These are phyloP conservation scores for Ampelocalamus luodianensis DNA, from an alignment of 176 grass and related monocot species.

Conservation along the genomic window DNA sequence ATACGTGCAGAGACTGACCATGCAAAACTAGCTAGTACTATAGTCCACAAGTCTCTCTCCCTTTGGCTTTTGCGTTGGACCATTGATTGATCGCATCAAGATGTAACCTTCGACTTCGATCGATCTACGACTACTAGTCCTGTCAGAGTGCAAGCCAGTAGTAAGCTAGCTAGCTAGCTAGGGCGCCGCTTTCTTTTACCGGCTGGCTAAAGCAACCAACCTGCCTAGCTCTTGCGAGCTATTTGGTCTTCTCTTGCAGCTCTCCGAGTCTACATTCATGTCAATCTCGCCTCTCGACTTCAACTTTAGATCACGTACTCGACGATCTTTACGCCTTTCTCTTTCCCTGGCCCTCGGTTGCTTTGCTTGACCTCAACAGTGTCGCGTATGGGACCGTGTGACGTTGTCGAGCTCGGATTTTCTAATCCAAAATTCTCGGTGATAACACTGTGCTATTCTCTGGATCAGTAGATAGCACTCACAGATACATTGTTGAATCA, in stretches of 20 bases:
- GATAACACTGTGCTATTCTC: too few relatives aligned
- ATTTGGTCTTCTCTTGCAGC: constrained; percentile 25
- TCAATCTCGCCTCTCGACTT: constrained; percentile 25
- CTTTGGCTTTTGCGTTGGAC: background rate
- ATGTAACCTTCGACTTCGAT: background rate
- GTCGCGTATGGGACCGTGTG: constrained; percentile 3
- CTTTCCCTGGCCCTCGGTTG: background rate
- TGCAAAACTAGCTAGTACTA: background rate
- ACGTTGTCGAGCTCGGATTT: too few relatives aligned
- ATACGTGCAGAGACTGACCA: background rate
- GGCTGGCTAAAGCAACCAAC: background rate
- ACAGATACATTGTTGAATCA: too few relatives aligned
- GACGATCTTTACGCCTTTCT: background rate
- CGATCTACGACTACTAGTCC: background rate
- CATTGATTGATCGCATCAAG: background rate
- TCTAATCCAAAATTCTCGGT: too few relatives aligned
- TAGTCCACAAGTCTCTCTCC: constrained; percentile 2
- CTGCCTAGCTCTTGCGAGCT: background rate
- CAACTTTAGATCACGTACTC: background rate
- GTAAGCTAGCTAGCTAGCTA: background rate
- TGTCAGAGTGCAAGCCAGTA: constrained; percentile 8
- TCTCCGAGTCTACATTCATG: background rate
- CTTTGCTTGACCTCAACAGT: constrained; percentile 13
- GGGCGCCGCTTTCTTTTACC: constrained; percentile 54
- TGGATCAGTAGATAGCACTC: too few relatives aligned